Percentiles rank a stretch among this genome's conserved stretches.
phyloP scores from a whole-genome alignment of 106 monocot genomes.

The Cymbidium sinense region DNA sequence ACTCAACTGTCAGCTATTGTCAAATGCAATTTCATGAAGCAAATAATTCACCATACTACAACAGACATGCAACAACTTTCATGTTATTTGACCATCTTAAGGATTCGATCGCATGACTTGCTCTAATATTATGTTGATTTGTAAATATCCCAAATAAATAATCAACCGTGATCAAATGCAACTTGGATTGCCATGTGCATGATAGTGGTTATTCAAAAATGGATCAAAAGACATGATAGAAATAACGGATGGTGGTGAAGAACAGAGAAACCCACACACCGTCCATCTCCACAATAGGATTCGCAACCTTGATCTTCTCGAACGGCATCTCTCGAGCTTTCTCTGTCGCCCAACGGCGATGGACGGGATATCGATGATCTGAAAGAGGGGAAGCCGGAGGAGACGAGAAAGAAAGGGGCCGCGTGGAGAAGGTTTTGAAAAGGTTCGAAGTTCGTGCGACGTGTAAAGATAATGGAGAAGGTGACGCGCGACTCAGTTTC shows the following conservation, averaged over 20 bases:
- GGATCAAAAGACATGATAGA: neutral
- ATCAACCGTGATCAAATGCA: too few relatives aligned
- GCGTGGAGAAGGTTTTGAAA: neutral
- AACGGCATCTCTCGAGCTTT: conserved; percentile 29
- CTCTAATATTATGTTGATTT: too few relatives aligned
- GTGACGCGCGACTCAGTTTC: neutral
- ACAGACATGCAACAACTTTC: too few relatives aligned
- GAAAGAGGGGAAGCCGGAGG: neutral
- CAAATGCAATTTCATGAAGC: too few relatives aligned
- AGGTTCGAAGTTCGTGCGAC: neutral
- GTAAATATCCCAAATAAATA: too few relatives aligned
- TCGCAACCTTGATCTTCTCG: conserved; percentile 54
- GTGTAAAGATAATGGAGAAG: neutral
- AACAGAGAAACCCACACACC: conserved; percentile 21
- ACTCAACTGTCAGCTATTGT: too few relatives aligned
- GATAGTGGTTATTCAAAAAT: neutral
- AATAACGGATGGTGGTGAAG: neutral
- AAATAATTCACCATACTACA: too few relatives aligned
- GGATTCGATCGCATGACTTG: too few relatives aligned
- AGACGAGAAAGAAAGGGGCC: neutral
- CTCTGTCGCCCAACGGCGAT: neutral
- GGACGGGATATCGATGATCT: neutral
- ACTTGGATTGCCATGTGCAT: neutral
- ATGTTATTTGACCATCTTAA: too few relatives aligned
- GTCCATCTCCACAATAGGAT: conserved; percentile 65